Evolutionary conservation across 2,329 filamentous ascomycete genomes (phyloP).

Genomic region (Trichoderma asperellum): DNA sequence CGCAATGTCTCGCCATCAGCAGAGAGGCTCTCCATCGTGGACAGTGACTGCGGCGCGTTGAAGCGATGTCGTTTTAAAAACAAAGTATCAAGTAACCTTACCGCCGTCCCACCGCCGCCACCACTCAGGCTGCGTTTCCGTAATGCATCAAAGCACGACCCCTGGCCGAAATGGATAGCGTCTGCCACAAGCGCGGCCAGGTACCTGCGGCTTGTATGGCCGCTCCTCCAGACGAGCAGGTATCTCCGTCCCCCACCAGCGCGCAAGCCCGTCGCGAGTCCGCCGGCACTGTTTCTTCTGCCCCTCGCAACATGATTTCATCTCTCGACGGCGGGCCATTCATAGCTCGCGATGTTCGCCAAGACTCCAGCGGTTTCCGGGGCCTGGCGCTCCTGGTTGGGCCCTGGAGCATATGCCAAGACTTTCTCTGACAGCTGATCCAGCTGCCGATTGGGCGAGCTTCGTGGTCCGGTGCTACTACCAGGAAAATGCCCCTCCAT

Average conservation of each 20-base stretch:
- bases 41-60: constrained; percentile 1
- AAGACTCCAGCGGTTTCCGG: neutral
- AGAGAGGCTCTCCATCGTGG: neutral
- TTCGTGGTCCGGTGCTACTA: neutral
- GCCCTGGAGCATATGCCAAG: constrained; percentile 14
- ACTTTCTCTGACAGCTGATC: constrained; percentile 23
- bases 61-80: constrained; percentile 13
- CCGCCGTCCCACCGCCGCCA: constrained; percentile 6
- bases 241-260: constrained; percentile 17
- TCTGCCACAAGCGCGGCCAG: constrained; percentile 9
- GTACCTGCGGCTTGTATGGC: constrained; percentile 1
- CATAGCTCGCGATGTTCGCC: neutral
- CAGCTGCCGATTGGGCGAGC: constrained; percentile 12
- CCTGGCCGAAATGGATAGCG: constrained; percentile 25
- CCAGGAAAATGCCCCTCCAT: constrained; percentile 16
- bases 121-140: neutral
- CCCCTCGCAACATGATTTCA: constrained; percentile 24
- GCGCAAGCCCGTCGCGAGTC: neutral
- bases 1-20: neutral
- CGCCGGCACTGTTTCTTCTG: constrained; percentile 20
- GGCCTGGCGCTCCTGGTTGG: constrained; percentile 6
- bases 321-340: constrained; percentile 19
- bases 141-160: neutral
- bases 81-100: constrained; percentile 24
- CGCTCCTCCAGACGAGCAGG: neutral